Percentiles rank a stretch among this genome's conserved stretches.
Evolutionary conservation across 768 basidiomycete genomes (phyloP).

Genomic region (Pleurotus giganteus): DNA sequence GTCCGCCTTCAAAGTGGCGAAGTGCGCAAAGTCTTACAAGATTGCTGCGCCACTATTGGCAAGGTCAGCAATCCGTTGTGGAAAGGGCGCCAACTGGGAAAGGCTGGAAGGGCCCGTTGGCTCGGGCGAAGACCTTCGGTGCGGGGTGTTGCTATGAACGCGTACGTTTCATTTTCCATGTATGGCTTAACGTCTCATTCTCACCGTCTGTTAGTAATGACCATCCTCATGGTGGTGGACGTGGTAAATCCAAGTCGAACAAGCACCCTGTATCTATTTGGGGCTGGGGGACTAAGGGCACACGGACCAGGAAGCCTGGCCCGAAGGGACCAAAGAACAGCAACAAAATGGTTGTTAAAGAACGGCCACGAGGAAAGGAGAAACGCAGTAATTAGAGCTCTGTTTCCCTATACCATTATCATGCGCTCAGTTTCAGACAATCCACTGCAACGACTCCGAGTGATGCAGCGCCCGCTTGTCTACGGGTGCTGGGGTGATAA

Average conservation of each 20-base stretch:
- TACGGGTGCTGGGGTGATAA: too few relatives aligned
- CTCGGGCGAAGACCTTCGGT: conserved; percentile 82
- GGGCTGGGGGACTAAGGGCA: conserved; percentile 93
- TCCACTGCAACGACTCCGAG: too few relatives aligned
- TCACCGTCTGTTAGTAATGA: conserved; percentile 53
- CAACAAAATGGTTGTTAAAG: conserved; percentile 86
- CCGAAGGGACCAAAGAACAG: conserved; percentile 88
- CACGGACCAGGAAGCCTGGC: conserved; percentile 89
- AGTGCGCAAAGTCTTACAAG: conserved; percentile 78
- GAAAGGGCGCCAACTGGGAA: conserved; percentile 82
- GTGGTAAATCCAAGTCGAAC: conserved; percentile 96
- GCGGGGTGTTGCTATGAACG: conserved; percentile 97
- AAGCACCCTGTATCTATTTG: conserved; percentile 90
- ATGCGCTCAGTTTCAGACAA: too few relatives aligned
- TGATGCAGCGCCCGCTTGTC: too few relatives aligned
- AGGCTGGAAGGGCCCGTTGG: conserved; percentile 90
- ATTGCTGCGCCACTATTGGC: conserved; percentile 87
- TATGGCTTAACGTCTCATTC: background rate
- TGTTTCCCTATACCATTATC: too few relatives aligned
- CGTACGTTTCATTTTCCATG: conserved; percentile 50
- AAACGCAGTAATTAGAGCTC: conserved; percentile 41
- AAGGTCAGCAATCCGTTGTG: conserved; percentile 89
- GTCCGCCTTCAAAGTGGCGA: conserved; percentile 92
- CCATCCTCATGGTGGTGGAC: conserved; percentile 96
- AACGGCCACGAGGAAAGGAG: conserved; percentile 75